phyloP scores from a whole-genome alignment of 2,329 filamentous ascomycete species.

The Calonectria honghensis region DNA sequence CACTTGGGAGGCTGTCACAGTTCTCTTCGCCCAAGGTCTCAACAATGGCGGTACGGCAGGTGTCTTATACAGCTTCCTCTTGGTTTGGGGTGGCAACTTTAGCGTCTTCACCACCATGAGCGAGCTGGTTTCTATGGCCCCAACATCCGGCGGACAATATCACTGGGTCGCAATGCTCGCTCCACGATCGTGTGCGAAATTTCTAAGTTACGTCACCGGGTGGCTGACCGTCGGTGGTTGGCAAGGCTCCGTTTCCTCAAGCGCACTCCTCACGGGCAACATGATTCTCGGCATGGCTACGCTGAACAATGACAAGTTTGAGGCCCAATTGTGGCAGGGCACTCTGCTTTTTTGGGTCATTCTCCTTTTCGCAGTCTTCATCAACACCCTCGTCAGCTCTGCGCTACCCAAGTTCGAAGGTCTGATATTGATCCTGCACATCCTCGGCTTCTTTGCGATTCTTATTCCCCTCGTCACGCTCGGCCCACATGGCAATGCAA shows the following conservation, averaged over 20 bases:
- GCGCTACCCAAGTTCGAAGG: slow-evolving; percentile 71
- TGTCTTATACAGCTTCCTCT: slow-evolving; percentile 69
- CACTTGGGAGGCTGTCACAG: slow-evolving; percentile 69
- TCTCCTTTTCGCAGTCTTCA: slow-evolving; percentile 65
- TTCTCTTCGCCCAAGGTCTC: slow-evolving; percentile 59
- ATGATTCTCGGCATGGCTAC: slow-evolving; percentile 63
- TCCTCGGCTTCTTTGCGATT: slow-evolving; percentile 60
- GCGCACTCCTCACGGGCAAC: slow-evolving; percentile 65
- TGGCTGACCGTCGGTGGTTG: slow-evolving; percentile 71
- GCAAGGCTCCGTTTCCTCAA: slow-evolving; percentile 60
- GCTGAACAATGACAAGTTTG: slow-evolving; percentile 61
- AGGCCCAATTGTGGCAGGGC: slow-evolving; percentile 66
- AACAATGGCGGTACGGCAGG: slow-evolving; percentile 66
- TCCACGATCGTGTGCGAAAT: slow-evolving; percentile 67
- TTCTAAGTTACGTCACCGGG: slow-evolving; percentile 71
- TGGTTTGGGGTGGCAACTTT: slow-evolving; percentile 68
- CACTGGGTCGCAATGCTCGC: slow-evolving; percentile 75
- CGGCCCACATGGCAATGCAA: slow-evolving; percentile 56
- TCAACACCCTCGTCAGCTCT: slow-evolving; percentile 69
- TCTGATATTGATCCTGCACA: slow-evolving; percentile 69
- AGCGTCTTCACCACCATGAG: slow-evolving; percentile 63
- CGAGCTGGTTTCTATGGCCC: slow-evolving; percentile 68
- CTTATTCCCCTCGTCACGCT: slow-evolving; percentile 57
- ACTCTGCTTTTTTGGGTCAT: slow-evolving; percentile 70
- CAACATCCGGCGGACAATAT: slow-evolving; percentile 75